Evolutionary conservation across 2,329 filamentous ascomycete species (phyloP).

Genomic region (Hymenoscyphus occultus): DNA sequence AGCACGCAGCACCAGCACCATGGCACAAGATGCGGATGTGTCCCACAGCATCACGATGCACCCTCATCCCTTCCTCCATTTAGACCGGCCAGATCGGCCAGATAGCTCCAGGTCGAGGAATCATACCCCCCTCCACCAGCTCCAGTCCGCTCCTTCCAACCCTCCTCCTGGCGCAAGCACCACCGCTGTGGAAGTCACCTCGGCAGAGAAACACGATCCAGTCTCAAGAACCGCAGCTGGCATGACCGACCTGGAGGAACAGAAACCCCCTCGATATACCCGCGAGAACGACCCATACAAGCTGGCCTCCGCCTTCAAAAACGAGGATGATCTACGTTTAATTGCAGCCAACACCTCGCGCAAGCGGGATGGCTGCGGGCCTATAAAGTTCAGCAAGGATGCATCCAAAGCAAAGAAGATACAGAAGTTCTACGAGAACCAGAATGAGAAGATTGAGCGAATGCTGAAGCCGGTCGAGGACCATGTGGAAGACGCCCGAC

Average conservation of each 20-base stretch:
- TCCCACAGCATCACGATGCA: constrained; percentile 35
- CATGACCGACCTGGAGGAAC: constrained; percentile 43
- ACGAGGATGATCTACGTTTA: constrained; percentile 68
- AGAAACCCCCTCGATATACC: constrained; percentile 32
- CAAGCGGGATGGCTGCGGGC: constrained; percentile 58
- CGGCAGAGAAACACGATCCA: constrained; percentile 31
- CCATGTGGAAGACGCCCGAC: constrained; percentile 72
- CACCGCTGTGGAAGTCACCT: constrained; percentile 41
- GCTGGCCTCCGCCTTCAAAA: constrained; percentile 75
- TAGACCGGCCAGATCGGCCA: constrained; percentile 28
- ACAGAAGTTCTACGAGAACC: constrained; percentile 79
- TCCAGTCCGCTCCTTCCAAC: constrained; percentile 19
- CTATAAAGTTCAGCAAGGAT: constrained; percentile 35
- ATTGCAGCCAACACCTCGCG: constrained; percentile 79
- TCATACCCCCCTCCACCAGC: constrained; percentile 26
- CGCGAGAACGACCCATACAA: constrained; percentile 75
- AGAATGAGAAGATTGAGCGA: constrained; percentile 91
- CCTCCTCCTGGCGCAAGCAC: constrained; percentile 41
- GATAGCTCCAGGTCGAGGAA: constrained; percentile 21
- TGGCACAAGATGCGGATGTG: constrained; percentile 22
- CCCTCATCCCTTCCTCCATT: constrained; percentile 33
- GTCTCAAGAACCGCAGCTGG: constrained; percentile 29
- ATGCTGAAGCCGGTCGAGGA: constrained; percentile 92
- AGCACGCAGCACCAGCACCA: background rate
- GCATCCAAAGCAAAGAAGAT: constrained; percentile 48